Evolutionary conservation across 441 rosid species (phyloP), one percentile per base, ranked within the genome.

Genomic region (Croton setiger): DNA sequence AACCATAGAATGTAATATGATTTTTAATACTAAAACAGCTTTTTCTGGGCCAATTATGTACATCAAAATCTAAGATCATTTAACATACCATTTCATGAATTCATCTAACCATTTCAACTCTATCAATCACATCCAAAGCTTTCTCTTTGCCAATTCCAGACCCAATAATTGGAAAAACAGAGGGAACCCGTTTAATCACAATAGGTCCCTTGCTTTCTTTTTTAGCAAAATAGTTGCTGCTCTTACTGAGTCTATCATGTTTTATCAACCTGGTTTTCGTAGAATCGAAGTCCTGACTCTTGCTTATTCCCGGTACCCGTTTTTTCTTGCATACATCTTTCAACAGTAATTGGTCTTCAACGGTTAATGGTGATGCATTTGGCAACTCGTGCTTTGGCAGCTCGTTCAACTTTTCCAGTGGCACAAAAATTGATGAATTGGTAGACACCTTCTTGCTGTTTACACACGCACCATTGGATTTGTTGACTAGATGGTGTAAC

Each of bases 401-500:
- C 37, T 79, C 84, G 61, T 81, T 79, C 5, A 66, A 70, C 64
- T 77, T 84, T 74, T 84, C 84, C 74, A 70, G 76, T 3, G 84
- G 82, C 55, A 84, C 80, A 51, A 76, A 75, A 44, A 78, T 78
- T 15, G 88, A 86, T 49, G 96, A 81, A 64, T 82, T 87, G 8
- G 77, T 76, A 7, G 91, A 86, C 54, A 88, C 85, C 71, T 87
- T 75, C 66, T 79, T 74, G 44, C 81, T 82, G 41, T 81, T 80
- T 23, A 79, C 78, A 52, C 79, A 69, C 35, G 84, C 84, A 11
- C 5, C 59, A 56, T 87, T 86, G n/a, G 84, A 86, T 78, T 88
- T 95, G 48, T 84, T 82, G 52, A 89, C 86, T 18, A 94, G 91
- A 74, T 90, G 87, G 71, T 94, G 93, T 60, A 94, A 96, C 96